Evolutionary conservation across 768 basidiomycete genomes (phyloP).

Genomic region (Leccinum subtestaceum): DNA sequence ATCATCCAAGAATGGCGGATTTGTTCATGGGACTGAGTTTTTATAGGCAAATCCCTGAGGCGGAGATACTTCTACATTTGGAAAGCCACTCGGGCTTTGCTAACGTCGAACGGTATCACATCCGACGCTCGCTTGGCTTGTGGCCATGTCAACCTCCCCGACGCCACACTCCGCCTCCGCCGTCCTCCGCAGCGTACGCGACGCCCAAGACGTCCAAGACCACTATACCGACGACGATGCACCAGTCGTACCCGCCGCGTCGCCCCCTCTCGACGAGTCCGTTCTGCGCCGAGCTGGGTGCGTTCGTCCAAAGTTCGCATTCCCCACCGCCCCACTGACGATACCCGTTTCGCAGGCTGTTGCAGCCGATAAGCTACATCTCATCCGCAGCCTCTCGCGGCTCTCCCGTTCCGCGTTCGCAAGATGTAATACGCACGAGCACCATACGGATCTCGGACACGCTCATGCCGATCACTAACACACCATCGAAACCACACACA

Average conservation of each 20-base stretch:
- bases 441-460: slow-evolving; percentile 65
- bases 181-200: slow-evolving; percentile 1
- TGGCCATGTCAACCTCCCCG: slow-evolving; percentile 13
- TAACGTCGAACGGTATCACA: slow-evolving; percentile 3
- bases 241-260: slow-evolving; percentile 13
- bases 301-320: slow-evolving; percentile 20
- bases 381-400: slow-evolving; percentile 25
- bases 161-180: background rate
- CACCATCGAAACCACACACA: background rate
- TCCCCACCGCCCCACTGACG: background rate
- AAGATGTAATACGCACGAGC: slow-evolving; percentile 59
- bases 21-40: too few relatives aligned
- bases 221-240: slow-evolving; percentile 12
- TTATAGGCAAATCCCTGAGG: too few relatives aligned
- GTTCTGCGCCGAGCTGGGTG: slow-evolving; percentile 56
- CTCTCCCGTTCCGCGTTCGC: slow-evolving; percentile 45
- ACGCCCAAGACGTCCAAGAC: background rate
- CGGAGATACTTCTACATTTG: slow-evolving; percentile 28
- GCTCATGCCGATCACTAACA: slow-evolving; percentile 20
- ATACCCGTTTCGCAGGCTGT: slow-evolving; percentile 39
- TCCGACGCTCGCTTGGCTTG: background rate
- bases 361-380: slow-evolving; percentile 53
- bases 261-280: slow-evolving; percentile 36
- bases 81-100: background rate
- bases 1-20: slow-evolving; percentile 13